These are phyloP conservation scores for Pelagophyceae sp. DNA, from an alignment of 352 stramenopile species.

Conservation along the genomic window DNA sequence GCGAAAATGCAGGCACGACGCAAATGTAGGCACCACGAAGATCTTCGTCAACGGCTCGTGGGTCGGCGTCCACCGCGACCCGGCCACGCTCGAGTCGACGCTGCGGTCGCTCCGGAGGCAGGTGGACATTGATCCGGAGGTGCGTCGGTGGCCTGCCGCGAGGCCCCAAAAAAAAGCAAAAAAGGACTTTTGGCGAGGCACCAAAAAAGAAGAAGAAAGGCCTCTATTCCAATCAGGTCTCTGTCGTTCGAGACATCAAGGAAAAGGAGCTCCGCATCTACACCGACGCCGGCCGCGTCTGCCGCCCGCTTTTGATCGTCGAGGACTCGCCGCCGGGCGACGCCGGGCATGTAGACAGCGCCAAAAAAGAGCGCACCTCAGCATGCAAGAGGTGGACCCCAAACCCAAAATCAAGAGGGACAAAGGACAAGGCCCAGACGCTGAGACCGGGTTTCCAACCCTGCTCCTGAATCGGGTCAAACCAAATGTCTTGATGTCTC, in stretches of 20 bases:
- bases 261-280: conserved; percentile 98
- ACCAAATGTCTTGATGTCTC: too few species aligned
- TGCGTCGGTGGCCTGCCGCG: too few species aligned
- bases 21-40: conserved; percentile 96
- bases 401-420: too few species aligned
- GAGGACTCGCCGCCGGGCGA: conserved; percentile 46
- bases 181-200: too few species aligned
- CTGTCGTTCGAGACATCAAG: conserved; percentile 93
- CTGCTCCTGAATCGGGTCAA: too few species aligned
- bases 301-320: conserved; percentile 96
- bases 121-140: conserved; percentile 95
- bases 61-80: conserved; percentile 95
- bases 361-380: conserved; percentile 20
- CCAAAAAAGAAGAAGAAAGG: too few species aligned
- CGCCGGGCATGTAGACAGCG: neutral
- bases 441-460: too few species aligned
- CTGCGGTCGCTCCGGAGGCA: conserved; percentile 84
- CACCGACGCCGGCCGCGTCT: conserved; percentile 96
- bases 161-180: too few species aligned
- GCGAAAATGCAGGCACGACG: too few species aligned
- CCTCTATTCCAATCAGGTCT: too few species aligned
- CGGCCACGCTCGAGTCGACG: conserved; percentile 86
- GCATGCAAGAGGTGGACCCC: too few species aligned
- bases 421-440: too few species aligned
- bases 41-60: conserved; percentile 99